A percentile compares a stretch with the other conserved stretches of the same genome.
Conservation (phyloP, 352 stramenopile species). For the Phytopythium mirpurense region DNA sequence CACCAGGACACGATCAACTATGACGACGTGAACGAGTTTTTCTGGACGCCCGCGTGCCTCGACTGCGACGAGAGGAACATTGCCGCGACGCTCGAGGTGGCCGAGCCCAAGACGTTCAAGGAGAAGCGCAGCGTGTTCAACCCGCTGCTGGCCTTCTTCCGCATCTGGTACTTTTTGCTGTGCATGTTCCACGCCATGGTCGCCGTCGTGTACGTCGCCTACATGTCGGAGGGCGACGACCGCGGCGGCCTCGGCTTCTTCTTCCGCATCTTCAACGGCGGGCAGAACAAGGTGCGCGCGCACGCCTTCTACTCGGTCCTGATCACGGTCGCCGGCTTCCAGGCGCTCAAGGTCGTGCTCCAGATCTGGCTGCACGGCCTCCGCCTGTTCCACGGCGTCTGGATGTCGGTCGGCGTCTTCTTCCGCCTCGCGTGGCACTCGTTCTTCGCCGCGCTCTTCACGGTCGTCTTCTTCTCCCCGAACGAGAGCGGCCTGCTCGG, state of each 20-base stretch:
- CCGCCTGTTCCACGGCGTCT: conserved; percentile 58
- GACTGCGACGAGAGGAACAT: conserved; percentile 68
- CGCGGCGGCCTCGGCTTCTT: conserved; percentile 51
- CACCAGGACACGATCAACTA: conserved; percentile 86
- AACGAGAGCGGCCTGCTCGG: conserved; percentile 42
- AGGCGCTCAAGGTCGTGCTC: conserved; percentile 61
- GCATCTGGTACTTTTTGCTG: conserved; percentile 80
- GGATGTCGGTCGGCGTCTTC: conserved; percentile 58
- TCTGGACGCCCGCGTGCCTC: conserved; percentile 67
- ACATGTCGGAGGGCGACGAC: conserved; percentile 52
- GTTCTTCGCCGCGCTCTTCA: conserved; percentile 68
- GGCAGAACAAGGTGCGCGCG: conserved; percentile 50
- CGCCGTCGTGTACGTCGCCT: conserved; percentile 62
- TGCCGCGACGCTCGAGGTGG: conserved; percentile 44
- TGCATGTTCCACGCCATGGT: conserved; percentile 66
- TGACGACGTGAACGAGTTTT: conserved; percentile 89
- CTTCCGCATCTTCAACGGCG: conserved; percentile 45
- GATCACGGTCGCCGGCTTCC: conserved; percentile 44
- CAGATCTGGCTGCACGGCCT: conserved; percentile 74
- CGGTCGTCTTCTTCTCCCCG: conserved; percentile 54
- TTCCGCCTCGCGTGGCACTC: conserved; percentile 66
- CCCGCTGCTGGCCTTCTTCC: conserved; percentile 75
- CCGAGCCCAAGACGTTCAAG: conserved; percentile 84
- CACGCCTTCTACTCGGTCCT: conserved; percentile 74
- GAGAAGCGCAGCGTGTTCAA: conserved; percentile 86